Conservation (phyloP, 2,329 filamentous ascomycete genomes). For the Trichoderma sp. region DNA sequence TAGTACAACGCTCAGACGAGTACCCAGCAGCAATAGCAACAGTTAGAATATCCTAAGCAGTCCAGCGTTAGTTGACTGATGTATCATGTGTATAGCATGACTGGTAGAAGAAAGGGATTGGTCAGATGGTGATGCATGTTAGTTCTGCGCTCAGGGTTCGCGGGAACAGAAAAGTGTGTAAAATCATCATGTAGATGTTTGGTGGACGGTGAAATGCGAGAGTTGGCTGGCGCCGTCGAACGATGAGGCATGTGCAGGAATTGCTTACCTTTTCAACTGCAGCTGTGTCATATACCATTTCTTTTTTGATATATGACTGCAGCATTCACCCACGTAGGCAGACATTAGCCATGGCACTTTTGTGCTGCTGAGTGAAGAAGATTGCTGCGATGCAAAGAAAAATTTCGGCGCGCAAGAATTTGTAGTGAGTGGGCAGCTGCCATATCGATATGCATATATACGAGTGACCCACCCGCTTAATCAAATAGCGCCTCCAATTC, state of each 20-base stretch:
- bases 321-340: background rate
- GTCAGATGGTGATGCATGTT: conserved; percentile 80
- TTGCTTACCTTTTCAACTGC: conserved; percentile 3
- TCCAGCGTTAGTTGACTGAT: conserved; percentile 2
- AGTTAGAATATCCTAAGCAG: background rate
- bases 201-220: background rate
- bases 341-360: background rate
- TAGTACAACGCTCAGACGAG: background rate
- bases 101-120: conserved; percentile 25
- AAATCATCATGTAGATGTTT: conserved; percentile 51
- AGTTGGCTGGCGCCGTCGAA: background rate
- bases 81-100: background rate
- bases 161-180: conserved; percentile 61
- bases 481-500: background rate
- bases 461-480: background rate
- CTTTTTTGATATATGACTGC: background rate
- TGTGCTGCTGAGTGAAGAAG: conserved; percentile 1
- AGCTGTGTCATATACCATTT: background rate
- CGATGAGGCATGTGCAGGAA: background rate
- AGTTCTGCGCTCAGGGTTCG: conserved; percentile 63
- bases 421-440: conserved; percentile 2
- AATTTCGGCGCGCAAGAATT: conserved; percentile 15
- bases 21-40: background rate
- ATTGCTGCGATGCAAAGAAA: background rate
- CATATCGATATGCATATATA: conserved; percentile 19